Evolutionary conservation across 2,329 filamentous ascomycete species (phyloP).

Genomic region (Chaetomium sp.): DNA sequence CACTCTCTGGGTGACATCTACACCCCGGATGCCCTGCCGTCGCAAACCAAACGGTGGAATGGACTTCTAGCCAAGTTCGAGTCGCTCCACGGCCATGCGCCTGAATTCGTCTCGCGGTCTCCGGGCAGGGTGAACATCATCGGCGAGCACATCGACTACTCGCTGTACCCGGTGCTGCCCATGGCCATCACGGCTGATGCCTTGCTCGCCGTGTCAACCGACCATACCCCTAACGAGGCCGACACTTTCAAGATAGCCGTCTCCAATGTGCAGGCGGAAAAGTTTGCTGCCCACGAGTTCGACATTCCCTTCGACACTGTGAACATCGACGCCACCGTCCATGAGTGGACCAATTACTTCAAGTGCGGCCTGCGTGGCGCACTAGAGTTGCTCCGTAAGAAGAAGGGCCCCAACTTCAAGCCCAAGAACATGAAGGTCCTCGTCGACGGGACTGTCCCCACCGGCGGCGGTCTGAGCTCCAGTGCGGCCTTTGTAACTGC

Average conservation of each 20-base stretch:
- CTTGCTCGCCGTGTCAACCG: conserved; percentile 73
- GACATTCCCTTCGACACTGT: conserved; percentile 65
- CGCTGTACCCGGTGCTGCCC: conserved; percentile 90
- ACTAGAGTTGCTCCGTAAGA: conserved; percentile 72
- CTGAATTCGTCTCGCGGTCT: conserved; percentile 84
- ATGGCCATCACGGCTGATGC: conserved; percentile 94
- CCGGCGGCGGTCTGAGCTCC: conserved; percentile 88
- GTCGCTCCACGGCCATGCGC: conserved; percentile 65
- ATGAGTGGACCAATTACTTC: conserved; percentile 99
- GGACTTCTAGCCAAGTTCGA: conserved; percentile 71
- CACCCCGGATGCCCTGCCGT: conserved; percentile 67
- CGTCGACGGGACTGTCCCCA: conserved; percentile 88
- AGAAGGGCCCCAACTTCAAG: conserved; percentile 60
- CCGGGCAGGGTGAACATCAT: conserved; percentile 97
- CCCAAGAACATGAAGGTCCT: conserved; percentile 83
- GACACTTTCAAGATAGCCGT: conserved; percentile 71
- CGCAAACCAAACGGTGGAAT: conserved; percentile 75
- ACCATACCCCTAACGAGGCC: conserved; percentile 49
- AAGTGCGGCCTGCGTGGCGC: conserved; percentile 86
- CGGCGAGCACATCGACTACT: conserved; percentile 99
- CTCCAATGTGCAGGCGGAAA: conserved; percentile 73
- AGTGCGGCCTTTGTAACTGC: conserved; percentile 93
- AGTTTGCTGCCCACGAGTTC: conserved; percentile 77
- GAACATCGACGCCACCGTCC: conserved; percentile 80
- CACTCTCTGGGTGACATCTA: conserved; percentile 81